Evolutionary conservation across 2,329 filamentous ascomycete species (phyloP).

Genomic region (Microdochium paspali): DNA sequence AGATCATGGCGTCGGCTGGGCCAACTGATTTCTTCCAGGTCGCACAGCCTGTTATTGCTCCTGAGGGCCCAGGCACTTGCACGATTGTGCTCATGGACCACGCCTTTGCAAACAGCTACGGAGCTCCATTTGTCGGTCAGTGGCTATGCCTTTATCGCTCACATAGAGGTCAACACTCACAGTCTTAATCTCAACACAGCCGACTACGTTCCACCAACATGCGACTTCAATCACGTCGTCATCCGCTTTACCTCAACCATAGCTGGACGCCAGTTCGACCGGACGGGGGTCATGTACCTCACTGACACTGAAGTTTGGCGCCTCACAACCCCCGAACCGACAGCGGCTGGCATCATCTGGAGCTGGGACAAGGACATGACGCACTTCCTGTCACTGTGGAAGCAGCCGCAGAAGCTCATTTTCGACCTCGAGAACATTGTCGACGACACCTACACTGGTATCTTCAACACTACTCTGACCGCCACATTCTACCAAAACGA

Average conservation of each 20-base stretch:
- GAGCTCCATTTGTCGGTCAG: constrained; percentile 62
- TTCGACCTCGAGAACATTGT: constrained; percentile 73
- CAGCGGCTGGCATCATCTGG: constrained; percentile 58
- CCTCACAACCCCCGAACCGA: constrained; percentile 76
- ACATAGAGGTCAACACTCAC: background rate
- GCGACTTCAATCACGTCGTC: constrained; percentile 62
- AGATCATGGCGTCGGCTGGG: background rate
- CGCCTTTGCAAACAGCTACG: constrained; percentile 64
- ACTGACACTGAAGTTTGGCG: constrained; percentile 74
- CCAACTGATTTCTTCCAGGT: constrained; percentile 55
- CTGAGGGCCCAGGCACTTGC: constrained; percentile 29
- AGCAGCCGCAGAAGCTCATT: constrained; percentile 60
- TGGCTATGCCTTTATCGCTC: constrained; percentile 3
- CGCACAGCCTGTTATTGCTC: constrained; percentile 52
- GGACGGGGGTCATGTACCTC: constrained; percentile 66
- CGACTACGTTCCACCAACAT: constrained; percentile 55
- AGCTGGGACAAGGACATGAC: constrained; percentile 74
- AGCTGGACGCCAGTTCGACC: constrained; percentile 65
- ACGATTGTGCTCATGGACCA: constrained; percentile 57
- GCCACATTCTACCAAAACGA: constrained; percentile 58
- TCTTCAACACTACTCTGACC: constrained; percentile 65
- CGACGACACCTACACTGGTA: constrained; percentile 60
- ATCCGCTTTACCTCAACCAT: constrained; percentile 71
- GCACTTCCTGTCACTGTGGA: constrained; percentile 60
- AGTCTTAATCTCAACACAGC: constrained; percentile 27